Conservation (phyloP, 176 grass and related monocot genomes). For the Aegilops bicornis region DNA sequence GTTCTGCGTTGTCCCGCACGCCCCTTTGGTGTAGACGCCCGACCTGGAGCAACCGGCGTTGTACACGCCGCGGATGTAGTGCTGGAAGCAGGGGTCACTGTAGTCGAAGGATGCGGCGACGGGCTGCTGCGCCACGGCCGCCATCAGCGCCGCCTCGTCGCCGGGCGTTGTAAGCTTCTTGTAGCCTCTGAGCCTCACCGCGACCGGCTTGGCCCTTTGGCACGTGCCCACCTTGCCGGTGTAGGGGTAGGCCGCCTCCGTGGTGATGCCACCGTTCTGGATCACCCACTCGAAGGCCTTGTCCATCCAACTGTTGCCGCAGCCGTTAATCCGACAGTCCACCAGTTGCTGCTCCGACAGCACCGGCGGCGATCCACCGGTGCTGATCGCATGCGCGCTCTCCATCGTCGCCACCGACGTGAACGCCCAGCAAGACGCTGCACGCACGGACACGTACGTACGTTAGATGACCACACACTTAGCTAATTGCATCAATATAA, state of each 20-base stretch:
- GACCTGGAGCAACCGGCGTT: neutral
- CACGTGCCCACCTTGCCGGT: neutral
- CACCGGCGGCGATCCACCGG: no score
- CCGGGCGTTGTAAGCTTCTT: neutral
- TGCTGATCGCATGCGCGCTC: no score
- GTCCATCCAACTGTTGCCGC: neutral
- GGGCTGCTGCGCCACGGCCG: neutral
- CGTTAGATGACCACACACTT: no score
- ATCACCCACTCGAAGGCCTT: neutral
- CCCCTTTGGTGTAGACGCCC: neutral
- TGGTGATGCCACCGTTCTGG: neutral
- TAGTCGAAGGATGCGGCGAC: conserved; percentile 5
- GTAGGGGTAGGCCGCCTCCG: neutral
- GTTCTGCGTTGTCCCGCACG: neutral
- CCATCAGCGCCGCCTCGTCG: neutral
- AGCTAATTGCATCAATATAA: neutral
- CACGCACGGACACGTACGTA: no score
- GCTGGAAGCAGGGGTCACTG: conserved; percentile 7
- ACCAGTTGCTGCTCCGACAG: no score
- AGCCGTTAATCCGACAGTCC: neutral
- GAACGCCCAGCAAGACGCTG: no score
- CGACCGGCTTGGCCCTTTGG: neutral
- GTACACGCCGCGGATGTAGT: neutral
- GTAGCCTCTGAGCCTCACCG: neutral
- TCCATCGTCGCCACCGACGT: no score